Base-by-base conservation (phyloP, 1,284 basidiomycete species). In the Stygiomarasmius scandens region DNA sequence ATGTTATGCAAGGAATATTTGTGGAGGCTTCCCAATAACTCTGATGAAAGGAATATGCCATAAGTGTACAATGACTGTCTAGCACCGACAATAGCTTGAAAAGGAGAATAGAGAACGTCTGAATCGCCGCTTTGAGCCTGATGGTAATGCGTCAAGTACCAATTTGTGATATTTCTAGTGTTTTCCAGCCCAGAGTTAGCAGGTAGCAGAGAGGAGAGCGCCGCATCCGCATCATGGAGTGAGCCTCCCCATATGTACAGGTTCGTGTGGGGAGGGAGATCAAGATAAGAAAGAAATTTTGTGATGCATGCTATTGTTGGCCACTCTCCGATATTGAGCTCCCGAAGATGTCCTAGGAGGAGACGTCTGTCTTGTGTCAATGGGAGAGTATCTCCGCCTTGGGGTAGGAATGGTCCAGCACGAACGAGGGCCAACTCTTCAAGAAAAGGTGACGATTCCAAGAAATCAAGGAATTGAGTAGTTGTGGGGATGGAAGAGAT, bases 381-480 rank as follows among this genome's bases (percentile, higher is more conserved):
- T 32, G 12, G 12, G 29, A 12, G 6, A 32, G 12, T 32, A 32
- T 32, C 29, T 12, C 12, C 29, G 29, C 6, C 29, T 12, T 5
- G 29, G n/a, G 49, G 48, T 20, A 47, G 48, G 27, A 57, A 58
- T 3, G 63, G 63, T 19, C 63, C 63, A 27, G 63, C 61, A 32
- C 53, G 38, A 23, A 58, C 56, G 22, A 64, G 54, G 14, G 56
- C 52, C 6, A 64, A 47, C 25, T 60, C 63, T 45, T 64, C 58
- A 2, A 64, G 52, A 9, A 54, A 22, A 34, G 61, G 63, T 14
- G 58, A 60, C 10, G 45, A 48, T 14, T 60, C 56, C 12, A 64
- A 49, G 32, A 64, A 64, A 49, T 64, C 58, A 24, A 64, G 60
- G 41, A 64, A 64, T n/a, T 53, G 56, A 19, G 50, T 44, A 14